Conservation (phyloP, 2,329 filamentous ascomycete species). For the Biscogniauxia sp. region DNA sequence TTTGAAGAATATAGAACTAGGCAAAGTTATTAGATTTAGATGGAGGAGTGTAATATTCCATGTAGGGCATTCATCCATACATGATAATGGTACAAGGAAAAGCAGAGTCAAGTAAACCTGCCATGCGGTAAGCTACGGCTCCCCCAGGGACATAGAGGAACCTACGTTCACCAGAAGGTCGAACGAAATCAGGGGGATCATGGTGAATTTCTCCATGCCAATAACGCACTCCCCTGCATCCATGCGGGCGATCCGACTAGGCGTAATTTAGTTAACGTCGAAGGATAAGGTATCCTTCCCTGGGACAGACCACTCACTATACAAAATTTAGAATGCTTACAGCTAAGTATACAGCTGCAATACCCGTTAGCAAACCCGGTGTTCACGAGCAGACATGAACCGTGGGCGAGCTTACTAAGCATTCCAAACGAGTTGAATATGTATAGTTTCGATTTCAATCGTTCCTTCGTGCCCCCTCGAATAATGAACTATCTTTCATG, state of each 20-base stretch:
- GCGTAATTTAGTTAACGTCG: not conserved
- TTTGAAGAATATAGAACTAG: constrained; percentile 55
- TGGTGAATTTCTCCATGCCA: constrained; percentile 56
- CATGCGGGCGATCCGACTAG: constrained; percentile 55
- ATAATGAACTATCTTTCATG: constrained; percentile 50
- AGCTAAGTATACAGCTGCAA: constrained; percentile 39
- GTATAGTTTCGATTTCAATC: constrained; percentile 57
- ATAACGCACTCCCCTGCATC: constrained; percentile 57
- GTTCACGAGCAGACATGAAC: not conserved
- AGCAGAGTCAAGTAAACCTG: constrained; percentile 59
- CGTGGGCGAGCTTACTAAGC: constrained; percentile 36
- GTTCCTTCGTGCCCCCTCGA: constrained; percentile 47
- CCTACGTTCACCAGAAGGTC: constrained; percentile 57
- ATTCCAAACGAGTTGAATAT: constrained; percentile 61
- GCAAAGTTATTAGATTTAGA: not conserved
- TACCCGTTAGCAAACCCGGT: constrained; percentile 7
- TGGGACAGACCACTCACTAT: constrained; percentile 43
- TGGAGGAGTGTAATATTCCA: no score
- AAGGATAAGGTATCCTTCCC: not conserved
- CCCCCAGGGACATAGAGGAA: not conserved
- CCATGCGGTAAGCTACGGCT: not conserved
- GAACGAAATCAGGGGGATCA: constrained; percentile 61
- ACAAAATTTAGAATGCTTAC: constrained; percentile 59
- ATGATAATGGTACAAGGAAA: constrained; percentile 59
- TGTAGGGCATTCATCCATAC: constrained; percentile 36